phyloP scores from a whole-genome alignment of 2,329 filamentous ascomycete genomes.

The Basipetospora sp. region DNA sequence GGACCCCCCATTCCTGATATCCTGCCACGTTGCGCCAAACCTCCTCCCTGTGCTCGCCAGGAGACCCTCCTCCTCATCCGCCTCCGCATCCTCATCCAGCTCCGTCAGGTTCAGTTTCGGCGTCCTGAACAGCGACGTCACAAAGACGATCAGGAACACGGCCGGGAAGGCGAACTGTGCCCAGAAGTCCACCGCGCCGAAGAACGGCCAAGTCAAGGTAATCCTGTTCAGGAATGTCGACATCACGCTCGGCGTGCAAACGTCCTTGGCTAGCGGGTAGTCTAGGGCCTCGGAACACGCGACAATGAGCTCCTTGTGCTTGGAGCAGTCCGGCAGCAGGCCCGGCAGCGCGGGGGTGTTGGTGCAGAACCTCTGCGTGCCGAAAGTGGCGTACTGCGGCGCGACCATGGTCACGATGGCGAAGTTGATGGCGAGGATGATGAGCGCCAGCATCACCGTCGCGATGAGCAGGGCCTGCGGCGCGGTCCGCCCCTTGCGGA shows the following conservation, averaged over 20 bases:
- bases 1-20: slow-evolving; percentile 52
- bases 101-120: slow-evolving; percentile 63
- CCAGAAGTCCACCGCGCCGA: slow-evolving; percentile 89
- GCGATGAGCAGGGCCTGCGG: slow-evolving; percentile 85
- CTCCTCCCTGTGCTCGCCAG: slow-evolving; percentile 68
- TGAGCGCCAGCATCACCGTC: slow-evolving; percentile 79
- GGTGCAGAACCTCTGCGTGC: slow-evolving; percentile 86
- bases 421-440: slow-evolving; percentile 85
- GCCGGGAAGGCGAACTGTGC: slow-evolving; percentile 82
- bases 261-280: slow-evolving; percentile 54
- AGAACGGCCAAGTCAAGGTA: slow-evolving; percentile 87
- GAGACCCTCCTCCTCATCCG: slow-evolving; percentile 84
- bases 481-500: slow-evolving; percentile 74
- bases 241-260: slow-evolving; percentile 83
- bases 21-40: slow-evolving; percentile 78
- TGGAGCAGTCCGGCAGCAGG: slow-evolving; percentile 49
- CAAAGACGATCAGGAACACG: slow-evolving; percentile 68
- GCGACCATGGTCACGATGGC: slow-evolving; percentile 84
- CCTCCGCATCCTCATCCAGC: slow-evolving; percentile 77
- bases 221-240: slow-evolving; percentile 88
- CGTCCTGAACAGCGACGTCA: slow-evolving; percentile 65
- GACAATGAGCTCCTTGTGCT: slow-evolving; percentile 56
- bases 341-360: slow-evolving; percentile 46
- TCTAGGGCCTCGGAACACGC: slow-evolving; percentile 67
- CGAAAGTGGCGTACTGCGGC: slow-evolving; percentile 87